Evolutionary conservation across 768 basidiomycete species (phyloP), one percentile per base, ranked within the genome.

Genomic region (Rickenella mellea): DNA sequence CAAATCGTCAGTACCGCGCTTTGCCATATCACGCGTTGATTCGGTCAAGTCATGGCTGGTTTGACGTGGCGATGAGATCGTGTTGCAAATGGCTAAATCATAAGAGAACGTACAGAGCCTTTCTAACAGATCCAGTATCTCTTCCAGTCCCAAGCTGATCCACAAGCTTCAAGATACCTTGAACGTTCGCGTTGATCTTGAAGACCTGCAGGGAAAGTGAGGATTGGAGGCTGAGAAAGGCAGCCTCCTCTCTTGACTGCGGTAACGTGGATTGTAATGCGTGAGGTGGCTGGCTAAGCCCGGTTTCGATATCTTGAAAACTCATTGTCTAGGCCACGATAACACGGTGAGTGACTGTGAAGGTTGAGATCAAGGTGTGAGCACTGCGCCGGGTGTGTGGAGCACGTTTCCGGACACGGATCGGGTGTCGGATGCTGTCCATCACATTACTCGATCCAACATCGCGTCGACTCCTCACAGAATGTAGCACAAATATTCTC

Each of bases 111-210:
- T 54, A 94, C 93, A 98, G 64, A 40, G 78, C 83, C 61, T 85
- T 90, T 51, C 94, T 72, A 41, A 98, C 63, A 2, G 68, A 60
- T 1, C 82, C 76, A 14, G 83, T 88, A 59, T 98, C 93, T 54
- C 79, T 78, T 25, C 66, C 66, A 0, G 84, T 89, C 4, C 94
- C 94, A 1, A 99, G 74, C 60, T 93, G 87, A 56, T 98, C 92
- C n/a, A 98, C 89, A n/a, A 92, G 73, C 63, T 88, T 89, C 52
- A 90, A 62, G 38, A 99, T 93, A 12, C 88, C 94, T 55, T 94
- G 89, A 2, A 97, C 91, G 63, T 99, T 99, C 45, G 88, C 78
- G 54, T 94, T 93, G 68, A 98, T 91, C 76, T 98, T 98, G 82
- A 98, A 97, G 44, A 94, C 89, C 60, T 98, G 93, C 5, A 98